phyloP scores from a whole-genome alignment of 1,284 basidiomycete species.

The Tilletia setariae region DNA sequence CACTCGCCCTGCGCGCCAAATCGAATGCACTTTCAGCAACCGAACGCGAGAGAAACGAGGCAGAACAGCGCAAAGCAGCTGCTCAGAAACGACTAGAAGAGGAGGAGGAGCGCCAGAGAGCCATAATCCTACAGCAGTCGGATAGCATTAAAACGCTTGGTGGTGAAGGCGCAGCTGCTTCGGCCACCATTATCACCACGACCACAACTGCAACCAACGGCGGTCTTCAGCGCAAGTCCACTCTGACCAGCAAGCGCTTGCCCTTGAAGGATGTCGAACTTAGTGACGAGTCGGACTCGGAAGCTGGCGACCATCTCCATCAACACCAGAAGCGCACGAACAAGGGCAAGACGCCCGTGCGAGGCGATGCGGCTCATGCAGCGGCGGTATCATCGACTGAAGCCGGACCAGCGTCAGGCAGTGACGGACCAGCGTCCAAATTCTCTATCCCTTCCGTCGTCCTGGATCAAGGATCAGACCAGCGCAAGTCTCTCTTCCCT shows the following conservation, averaged over 20 bases:
- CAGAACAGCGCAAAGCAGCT: slow-evolving; percentile 33
- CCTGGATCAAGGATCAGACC: too few species aligned
- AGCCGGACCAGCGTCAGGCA: too few species aligned
- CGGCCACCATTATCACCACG: slow-evolving; percentile 41
- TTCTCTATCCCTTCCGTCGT: too few species aligned
- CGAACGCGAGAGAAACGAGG: slow-evolving; percentile 35
- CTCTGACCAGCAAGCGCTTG: slow-evolving; percentile 1
- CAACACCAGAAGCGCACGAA: background rate
- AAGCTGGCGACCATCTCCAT: slow-evolving; percentile 59
- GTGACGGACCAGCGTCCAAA: too few species aligned
- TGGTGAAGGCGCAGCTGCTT: too few species aligned
- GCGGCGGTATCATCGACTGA: background rate
- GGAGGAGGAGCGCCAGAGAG: slow-evolving; percentile 34
- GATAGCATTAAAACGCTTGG: background rate
- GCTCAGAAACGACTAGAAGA: slow-evolving; percentile 41
- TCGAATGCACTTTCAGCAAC: slow-evolving; percentile 33
- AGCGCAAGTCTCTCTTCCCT: too few species aligned
- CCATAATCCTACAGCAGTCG: slow-evolving; percentile 19
- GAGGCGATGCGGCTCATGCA: background rate
- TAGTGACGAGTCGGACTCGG: slow-evolving; percentile 62
- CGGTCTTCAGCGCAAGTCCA: slow-evolving; percentile 17
- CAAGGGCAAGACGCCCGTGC: slow-evolving; percentile 1
- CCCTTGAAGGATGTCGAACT: background rate
- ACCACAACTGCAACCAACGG: slow-evolving; percentile 49
- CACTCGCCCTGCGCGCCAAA: slow-evolving; percentile 48